phyloP scores from a whole-genome alignment of 345 rosid species.

The Citropsis articulata region DNA sequence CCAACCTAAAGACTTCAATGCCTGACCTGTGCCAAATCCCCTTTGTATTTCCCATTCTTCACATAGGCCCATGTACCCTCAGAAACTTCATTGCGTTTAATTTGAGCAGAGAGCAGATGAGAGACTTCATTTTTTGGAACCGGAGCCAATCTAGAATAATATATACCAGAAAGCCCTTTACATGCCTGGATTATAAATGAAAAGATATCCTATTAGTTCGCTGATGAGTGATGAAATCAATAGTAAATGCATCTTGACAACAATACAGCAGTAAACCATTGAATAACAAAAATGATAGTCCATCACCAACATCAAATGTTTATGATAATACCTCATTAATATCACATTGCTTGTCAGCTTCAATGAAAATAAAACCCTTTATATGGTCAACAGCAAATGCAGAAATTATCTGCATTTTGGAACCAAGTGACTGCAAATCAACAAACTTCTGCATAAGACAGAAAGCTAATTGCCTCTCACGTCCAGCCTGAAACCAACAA shows the following conservation, averaged over 20 bases:
- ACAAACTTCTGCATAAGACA: conserved; percentile 95
- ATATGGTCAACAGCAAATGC: conserved; percentile 72
- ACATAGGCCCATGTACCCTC: conserved; percentile 87
- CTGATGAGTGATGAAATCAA: conserved; percentile 6
- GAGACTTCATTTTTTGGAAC: conserved; percentile 66
- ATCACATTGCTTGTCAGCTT: conserved; percentile 72
- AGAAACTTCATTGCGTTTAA: conserved; percentile 42
- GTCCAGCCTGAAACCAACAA: conserved; percentile 60
- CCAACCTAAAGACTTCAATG: neutral
- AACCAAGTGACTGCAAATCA: conserved; percentile 63
- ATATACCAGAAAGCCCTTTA: conserved; percentile 60
- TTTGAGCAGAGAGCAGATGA: conserved; percentile 55
- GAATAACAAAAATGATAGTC: neutral
- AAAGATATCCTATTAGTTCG: conserved; percentile 8
- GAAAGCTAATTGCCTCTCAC: conserved; percentile 74
- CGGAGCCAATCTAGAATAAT: conserved; percentile 51
- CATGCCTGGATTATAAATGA: conserved; percentile 58
- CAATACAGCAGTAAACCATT: neutral
- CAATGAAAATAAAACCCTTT: conserved; percentile 75
- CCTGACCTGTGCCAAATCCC: conserved; percentile 83
- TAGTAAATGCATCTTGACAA: conserved; percentile 11
- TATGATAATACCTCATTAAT: conserved; percentile 58
- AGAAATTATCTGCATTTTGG: conserved; percentile 60
- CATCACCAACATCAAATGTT: neutral
- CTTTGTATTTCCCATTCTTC: conserved; percentile 89